These are phyloP conservation scores for Ceratobasidium sp. DNA, from an alignment of 1,284 basidiomycete species.

Conservation along the genomic window DNA sequence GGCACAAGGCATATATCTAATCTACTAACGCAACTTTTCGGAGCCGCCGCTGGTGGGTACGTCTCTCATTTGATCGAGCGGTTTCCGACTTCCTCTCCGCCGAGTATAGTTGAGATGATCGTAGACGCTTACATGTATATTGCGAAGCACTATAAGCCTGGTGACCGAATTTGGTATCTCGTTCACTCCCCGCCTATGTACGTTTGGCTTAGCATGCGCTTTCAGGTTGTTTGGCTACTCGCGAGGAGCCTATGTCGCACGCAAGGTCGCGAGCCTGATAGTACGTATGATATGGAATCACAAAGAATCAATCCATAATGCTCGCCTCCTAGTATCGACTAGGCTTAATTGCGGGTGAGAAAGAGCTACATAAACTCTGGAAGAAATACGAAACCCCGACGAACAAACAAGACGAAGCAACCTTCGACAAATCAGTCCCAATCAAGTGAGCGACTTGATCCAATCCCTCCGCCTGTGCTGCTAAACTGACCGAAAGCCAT, in stretches of 20 bases:
- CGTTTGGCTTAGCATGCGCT: too few relatives aligned
- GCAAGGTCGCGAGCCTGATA: constrained; percentile 45
- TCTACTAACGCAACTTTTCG: constrained; percentile 24
- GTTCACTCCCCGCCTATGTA: not conserved
- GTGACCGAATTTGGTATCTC: constrained; percentile 31
- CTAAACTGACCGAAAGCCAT: not conserved
- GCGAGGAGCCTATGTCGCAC: constrained; percentile 46
- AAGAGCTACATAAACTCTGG: constrained; percentile 24
- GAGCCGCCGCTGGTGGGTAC: constrained; percentile 20
- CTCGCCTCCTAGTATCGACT: not conserved
- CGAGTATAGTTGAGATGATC: constrained; percentile 25
- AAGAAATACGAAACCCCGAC: constrained; percentile 8
- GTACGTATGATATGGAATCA: constrained; percentile 3
- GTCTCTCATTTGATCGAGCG: not conserved
- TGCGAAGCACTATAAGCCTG: constrained; percentile 4
- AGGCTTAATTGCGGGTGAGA: not conserved
- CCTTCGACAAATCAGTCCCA: not conserved
- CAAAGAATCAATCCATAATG: not conserved
- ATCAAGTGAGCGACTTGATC: constrained; percentile 12
- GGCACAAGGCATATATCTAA: constrained; percentile 30
- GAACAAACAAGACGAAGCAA: not conserved
- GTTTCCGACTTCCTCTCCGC: not conserved
- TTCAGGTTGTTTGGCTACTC: constrained; percentile 38
- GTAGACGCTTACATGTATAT: constrained; percentile 28
- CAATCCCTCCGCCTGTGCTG: not conserved